Base-by-base conservation (phyloP, 1,284 basidiomycete species). In the Xanthoconium separans region DNA sequence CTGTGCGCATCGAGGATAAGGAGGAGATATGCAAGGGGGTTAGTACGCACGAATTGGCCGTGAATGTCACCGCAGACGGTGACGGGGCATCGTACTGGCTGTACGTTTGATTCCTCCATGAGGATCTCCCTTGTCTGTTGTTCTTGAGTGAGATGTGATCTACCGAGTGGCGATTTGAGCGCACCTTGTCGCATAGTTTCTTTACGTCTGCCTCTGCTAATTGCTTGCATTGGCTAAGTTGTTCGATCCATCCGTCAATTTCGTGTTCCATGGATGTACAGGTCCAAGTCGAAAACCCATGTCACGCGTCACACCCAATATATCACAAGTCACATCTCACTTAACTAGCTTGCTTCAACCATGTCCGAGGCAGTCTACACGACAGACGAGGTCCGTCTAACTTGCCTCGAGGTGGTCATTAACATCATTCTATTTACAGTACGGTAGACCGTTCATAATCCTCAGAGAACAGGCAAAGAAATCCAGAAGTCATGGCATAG, bases 11-110 rank as follows among this genome's bases (percentile, higher is more conserved):
- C 29, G 29, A 44, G 22, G 29, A 44, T 27, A 53, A 61, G 54
- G 56, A 56, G 55, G 51, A 51, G 57, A 67, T 54, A 55, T 61
- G 36, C 41, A 47, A 57, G 51, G 62, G 55, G 54, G 59, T 58
- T 56, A 46, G 53, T 44, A 91, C 95, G 79, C 74, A 98, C 95
- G 75, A 99, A 99, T 86, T 99, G 96, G 57, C 96, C 96, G 75
- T 99, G 96, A 62, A 99, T 98, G 77, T 99, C 96, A 62, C 94
- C 94, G 70, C 95, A 98, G 54, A 98, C 94, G 41, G 94, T 98
- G 61, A 98, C 94, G 45, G 94, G 96, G 78, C 96, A 99, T 73
- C 93, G 84, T 54, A 99, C 96, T 40, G 95, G 95, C 76, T 99
- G 96, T 5, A 98, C 95, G 71, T 98, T 98, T 27, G 92, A 95